Percentiles rank a stretch among this genome's conserved stretches.
phyloP scores from a whole-genome alignment of 805 yeast species.

The Hanseniaspora taiwanica region DNA sequence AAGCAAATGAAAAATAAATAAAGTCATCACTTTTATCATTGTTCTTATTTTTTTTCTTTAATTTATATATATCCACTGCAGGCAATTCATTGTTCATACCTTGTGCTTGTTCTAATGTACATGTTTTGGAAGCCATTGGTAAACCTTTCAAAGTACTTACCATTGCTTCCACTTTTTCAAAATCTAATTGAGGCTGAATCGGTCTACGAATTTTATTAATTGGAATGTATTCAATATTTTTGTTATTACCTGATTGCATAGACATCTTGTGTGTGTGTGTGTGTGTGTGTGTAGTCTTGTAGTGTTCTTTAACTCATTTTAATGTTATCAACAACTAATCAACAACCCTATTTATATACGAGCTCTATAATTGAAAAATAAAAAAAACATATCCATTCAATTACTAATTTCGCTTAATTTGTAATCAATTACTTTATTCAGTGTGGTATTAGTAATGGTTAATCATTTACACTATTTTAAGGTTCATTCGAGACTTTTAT shows the following conservation, averaged over 20 bases:
- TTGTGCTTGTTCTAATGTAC: constrained; percentile 28
- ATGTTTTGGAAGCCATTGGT: constrained; percentile 55
- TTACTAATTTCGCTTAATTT: too few species aligned
- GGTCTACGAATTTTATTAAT: constrained; percentile 61
- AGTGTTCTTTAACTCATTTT: too few species aligned
- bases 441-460: too few species aligned
- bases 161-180: constrained; percentile 67
- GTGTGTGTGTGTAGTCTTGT: not conserved
- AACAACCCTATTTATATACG: too few species aligned
- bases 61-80: constrained; percentile 65
- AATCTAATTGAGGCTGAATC: constrained; percentile 72
- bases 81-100: constrained; percentile 50
- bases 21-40: not conserved
- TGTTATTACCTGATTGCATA: constrained; percentile 46
- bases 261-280: constrained; percentile 34
- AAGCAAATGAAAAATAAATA: constrained; percentile 76
- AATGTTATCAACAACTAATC: not conserved
- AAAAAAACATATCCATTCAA: too few species aligned
- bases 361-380: too few species aligned
- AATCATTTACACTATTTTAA: too few species aligned
- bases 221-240: constrained; percentile 47
- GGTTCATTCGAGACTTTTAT: too few species aligned
- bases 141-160: constrained; percentile 50
- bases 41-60: constrained; percentile 45
- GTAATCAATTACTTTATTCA: too few species aligned